These are phyloP conservation scores for Colletotrichum simmondsii DNA, from an alignment of 2,329 filamentous ascomycete species.

Conservation along the genomic window DNA sequence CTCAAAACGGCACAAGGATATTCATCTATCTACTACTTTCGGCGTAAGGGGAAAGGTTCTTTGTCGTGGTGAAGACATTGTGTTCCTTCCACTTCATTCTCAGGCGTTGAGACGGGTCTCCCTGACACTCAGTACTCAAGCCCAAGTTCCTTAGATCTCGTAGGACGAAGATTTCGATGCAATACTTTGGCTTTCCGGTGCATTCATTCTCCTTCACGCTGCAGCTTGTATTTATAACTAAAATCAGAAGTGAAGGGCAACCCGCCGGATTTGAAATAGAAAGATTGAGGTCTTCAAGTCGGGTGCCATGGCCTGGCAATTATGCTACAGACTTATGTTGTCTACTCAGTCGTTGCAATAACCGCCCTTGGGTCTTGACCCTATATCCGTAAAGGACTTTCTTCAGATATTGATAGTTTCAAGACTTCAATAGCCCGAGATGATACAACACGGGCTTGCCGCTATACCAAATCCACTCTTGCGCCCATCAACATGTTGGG, in stretches of 20 bases:
- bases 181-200: not conserved
- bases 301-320: not conserved
- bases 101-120: too few species aligned
- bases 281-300: not conserved
- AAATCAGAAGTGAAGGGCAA: not conserved
- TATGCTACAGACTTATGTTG: not conserved
- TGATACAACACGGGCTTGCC: not conserved
- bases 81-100: too few species aligned
- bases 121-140: too few species aligned
- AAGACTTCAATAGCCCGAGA: not conserved
- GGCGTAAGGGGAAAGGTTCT: too few species aligned
- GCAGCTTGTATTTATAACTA: not conserved
- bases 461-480: not conserved
- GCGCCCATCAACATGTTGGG: not conserved
- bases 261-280: too few species aligned
- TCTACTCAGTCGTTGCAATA: not conserved
- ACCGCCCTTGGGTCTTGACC: not conserved
- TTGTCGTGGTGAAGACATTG: too few species aligned
- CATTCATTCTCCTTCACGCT: not conserved
- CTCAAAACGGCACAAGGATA: not conserved
- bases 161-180: not conserved
- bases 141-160: not conserved
- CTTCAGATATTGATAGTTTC: not conserved
- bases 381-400: not conserved
- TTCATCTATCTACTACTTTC: not conserved